Percentiles rank a stretch among this genome's conserved stretches.
phyloP scores from a whole-genome alignment of 2,329 filamentous ascomycete genomes.

The Fonsecaea pedrosoi region DNA sequence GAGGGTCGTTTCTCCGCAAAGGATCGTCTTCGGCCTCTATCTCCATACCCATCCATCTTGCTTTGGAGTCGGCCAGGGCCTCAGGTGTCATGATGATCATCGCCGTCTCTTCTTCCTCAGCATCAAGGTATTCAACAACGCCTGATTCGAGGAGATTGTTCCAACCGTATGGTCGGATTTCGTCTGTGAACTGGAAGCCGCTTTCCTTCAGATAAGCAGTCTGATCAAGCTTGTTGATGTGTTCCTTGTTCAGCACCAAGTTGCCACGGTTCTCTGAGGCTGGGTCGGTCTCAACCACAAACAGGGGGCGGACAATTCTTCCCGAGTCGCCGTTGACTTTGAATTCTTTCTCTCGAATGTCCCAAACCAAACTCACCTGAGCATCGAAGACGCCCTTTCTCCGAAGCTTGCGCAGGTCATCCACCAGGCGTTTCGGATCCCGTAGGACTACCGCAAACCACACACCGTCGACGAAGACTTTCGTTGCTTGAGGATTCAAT shows the following conservation, averaged over 20 bases:
- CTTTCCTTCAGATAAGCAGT: constrained; percentile 60
- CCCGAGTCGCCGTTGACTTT: constrained; percentile 98
- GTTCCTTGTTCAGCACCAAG: constrained; percentile 82
- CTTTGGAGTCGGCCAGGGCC: constrained; percentile 80
- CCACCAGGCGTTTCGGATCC: constrained; percentile 84
- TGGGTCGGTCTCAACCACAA: constrained; percentile 86
- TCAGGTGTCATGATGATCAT: constrained; percentile 99
- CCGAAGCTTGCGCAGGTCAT: constrained; percentile 76
- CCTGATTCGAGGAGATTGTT: constrained; percentile 81
- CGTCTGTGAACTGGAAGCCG: constrained; percentile 48
- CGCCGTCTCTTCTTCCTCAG: constrained; percentile 96
- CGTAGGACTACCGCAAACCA: constrained; percentile 91
- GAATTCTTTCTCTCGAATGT: constrained; percentile 97
- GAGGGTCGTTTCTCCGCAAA: constrained; percentile 86
- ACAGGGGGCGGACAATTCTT: constrained; percentile 90
- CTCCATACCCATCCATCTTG: constrained; percentile 70
- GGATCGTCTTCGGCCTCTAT: constrained; percentile 72
- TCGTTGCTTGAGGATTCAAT: constrained; percentile 88
- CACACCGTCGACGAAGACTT: constrained; percentile 96
- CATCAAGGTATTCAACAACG: constrained; percentile 94
- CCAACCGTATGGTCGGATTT: constrained; percentile 79
- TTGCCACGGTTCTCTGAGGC: constrained; percentile 77
- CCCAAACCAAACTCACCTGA: constrained; percentile 92
- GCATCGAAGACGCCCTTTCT: constrained; percentile 83
- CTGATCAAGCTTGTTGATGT: constrained; percentile 74